These are phyloP conservation scores for Acrodontium crateriforme DNA, from an alignment of 2,329 filamentous ascomycete genomes.

Conservation along the genomic window DNA sequence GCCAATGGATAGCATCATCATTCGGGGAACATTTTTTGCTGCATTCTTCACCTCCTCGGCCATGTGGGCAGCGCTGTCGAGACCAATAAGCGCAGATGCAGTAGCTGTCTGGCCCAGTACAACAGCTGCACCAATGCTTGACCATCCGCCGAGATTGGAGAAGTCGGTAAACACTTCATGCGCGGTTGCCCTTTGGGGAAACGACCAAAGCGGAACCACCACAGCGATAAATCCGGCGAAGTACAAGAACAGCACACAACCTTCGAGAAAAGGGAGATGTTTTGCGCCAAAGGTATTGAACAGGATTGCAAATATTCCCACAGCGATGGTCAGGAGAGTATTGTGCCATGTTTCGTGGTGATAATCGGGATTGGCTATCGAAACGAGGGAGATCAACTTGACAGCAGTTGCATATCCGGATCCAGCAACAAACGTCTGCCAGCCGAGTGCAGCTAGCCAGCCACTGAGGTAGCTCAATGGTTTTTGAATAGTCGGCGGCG, in stretches of 20 bases:
- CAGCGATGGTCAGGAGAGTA: constrained; percentile 1
- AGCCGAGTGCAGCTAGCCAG: constrained; percentile 19
- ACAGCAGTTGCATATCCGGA: background rate
- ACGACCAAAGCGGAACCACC: constrained; percentile 5
- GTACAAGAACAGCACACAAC: constrained; percentile 8
- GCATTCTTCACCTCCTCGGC: constrained; percentile 14
- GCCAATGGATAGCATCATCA: constrained; percentile 11
- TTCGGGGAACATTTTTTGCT: constrained; percentile 8
- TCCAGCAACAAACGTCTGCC: constrained; percentile 10
- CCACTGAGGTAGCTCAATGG: constrained; percentile 41
- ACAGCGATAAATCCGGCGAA: constrained; percentile 11
- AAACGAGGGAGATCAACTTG: constrained; percentile 2
- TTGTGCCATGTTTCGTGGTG: constrained; percentile 2
- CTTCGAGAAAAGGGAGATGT: constrained; percentile 11
- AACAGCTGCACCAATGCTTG: background rate
- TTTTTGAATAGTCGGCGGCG: constrained; percentile 39
- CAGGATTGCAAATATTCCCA: constrained; percentile 5
- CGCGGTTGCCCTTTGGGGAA: constrained; percentile 1
- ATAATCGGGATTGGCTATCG: constrained; percentile 8
- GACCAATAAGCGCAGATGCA: background rate
- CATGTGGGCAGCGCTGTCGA: constrained; percentile 15
- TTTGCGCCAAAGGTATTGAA: constrained; percentile 6
- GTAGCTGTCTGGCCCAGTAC: background rate
- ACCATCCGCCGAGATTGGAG: constrained; percentile 7
- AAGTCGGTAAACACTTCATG: constrained; percentile 3